Conservation (phyloP, 176 grass and related monocot genomes). For the Tuctoria greenei region DNA sequence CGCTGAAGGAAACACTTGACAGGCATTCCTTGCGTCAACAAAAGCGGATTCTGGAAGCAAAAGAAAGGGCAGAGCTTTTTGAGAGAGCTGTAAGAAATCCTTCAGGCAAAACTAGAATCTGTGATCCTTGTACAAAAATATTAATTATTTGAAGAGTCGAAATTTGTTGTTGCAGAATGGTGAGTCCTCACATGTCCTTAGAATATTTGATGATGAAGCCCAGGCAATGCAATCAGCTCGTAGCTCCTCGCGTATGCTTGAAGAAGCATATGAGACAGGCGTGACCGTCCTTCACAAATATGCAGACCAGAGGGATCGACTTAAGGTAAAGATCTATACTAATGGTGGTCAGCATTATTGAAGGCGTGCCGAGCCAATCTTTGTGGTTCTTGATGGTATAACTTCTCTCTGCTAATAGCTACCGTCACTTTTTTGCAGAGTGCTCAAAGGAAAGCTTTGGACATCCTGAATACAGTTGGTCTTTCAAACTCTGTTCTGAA, state of each 20-base stretch:
- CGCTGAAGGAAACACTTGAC: slow-evolving; percentile 73
- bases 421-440: slow-evolving; percentile 49
- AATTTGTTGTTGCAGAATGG: slow-evolving; percentile 61
- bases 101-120: slow-evolving; percentile 23
- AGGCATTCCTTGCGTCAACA: slow-evolving; percentile 70
- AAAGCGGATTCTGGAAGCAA: slow-evolving; percentile 77
- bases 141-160: slow-evolving; percentile 4
- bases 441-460: slow-evolving; percentile 94
- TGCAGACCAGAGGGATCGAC: slow-evolving; percentile 78
- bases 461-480: slow-evolving; percentile 88
- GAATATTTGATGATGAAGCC: slow-evolving; percentile 90
- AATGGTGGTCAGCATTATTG: background rate
- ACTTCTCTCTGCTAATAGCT: slow-evolving; percentile 14
- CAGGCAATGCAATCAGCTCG: slow-evolving; percentile 89
- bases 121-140: slow-evolving; percentile 10
- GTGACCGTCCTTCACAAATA: slow-evolving; percentile 91
- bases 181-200: slow-evolving; percentile 80
- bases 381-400: background rate
- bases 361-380: background rate
- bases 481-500: slow-evolving; percentile 89
- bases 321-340: slow-evolving; percentile 61
- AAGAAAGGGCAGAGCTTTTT: slow-evolving; percentile 79
- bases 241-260: slow-evolving; percentile 71
- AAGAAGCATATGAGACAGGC: slow-evolving; percentile 80
- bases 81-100: slow-evolving; percentile 68